phyloP scores from a whole-genome alignment of 1,284 basidiomycete species.

The Irpex sp. region DNA sequence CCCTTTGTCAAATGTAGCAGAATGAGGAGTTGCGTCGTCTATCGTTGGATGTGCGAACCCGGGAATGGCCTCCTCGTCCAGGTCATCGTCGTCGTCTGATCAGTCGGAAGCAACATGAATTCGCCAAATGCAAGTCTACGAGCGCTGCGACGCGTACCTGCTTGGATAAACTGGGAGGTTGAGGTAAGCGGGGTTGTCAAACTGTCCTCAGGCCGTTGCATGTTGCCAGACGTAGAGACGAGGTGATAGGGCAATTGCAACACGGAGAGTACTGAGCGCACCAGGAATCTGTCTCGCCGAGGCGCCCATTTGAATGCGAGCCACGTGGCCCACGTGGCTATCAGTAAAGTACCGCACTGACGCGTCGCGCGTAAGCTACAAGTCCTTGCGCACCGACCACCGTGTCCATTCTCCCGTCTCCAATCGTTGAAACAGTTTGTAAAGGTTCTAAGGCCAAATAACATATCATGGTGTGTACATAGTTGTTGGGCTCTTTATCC shows the following conservation, averaged over 20 bases:
- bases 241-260: not conserved
- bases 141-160: slow-evolving; percentile 38
- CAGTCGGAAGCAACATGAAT: slow-evolving; percentile 9
- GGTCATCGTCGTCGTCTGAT: slow-evolving; percentile 70
- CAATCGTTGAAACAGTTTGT: not conserved
- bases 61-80: slow-evolving; percentile 76
- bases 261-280: not conserved
- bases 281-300: not conserved
- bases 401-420: slow-evolving; percentile 7
- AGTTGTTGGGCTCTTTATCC: not conserved
- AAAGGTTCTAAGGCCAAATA: not conserved
- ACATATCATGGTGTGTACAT: not conserved
- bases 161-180: slow-evolving; percentile 72
- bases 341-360: slow-evolving; percentile 37
- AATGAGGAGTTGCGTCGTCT: slow-evolving; percentile 28
- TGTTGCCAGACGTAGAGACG: slow-evolving; percentile 5
- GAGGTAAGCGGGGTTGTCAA: slow-evolving; percentile 51
- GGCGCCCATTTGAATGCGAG: slow-evolving; percentile 1
- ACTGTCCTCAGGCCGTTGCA: slow-evolving; percentile 25
- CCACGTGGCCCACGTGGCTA: slow-evolving; percentile 18
- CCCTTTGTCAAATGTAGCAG: slow-evolving; percentile 51
- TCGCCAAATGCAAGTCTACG: slow-evolving; percentile 4
- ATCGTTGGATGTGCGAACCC: slow-evolving; percentile 66
- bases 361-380: slow-evolving; percentile 48
- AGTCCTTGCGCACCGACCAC: slow-evolving; percentile 30